A percentile compares a stretch with the other conserved stretches of the same genome.
Evolutionary conservation across 2,329 filamentous ascomycete genomes (phyloP).

Genomic region (Diaporthe aspalathi): DNA sequence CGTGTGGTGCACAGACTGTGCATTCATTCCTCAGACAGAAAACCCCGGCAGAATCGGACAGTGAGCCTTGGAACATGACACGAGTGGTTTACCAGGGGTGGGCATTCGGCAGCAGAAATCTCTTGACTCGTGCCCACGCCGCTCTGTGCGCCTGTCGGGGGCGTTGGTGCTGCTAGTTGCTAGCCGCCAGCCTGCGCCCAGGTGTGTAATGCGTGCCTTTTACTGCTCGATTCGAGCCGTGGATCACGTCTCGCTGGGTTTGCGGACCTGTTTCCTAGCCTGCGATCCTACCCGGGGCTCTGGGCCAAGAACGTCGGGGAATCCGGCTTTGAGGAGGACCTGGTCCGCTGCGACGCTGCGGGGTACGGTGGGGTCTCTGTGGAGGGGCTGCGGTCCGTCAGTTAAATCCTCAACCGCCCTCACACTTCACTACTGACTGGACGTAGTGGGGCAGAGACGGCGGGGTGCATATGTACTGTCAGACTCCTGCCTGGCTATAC

Average conservation of each 20-base stretch:
- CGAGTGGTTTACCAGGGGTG: not conserved
- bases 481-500: not conserved
- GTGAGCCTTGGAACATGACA: slow-evolving; percentile 6
- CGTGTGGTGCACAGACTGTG: too few species aligned
- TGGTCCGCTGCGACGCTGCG: not conserved
- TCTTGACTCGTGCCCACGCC: slow-evolving; percentile 6
- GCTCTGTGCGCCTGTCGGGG: not conserved
- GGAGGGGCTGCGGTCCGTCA: slow-evolving; percentile 15
- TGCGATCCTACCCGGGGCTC: slow-evolving; percentile 8
- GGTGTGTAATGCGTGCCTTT: not conserved
- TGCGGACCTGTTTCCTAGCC: slow-evolving; percentile 2
- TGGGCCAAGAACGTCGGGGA: slow-evolving; percentile 28
- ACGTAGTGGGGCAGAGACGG: not conserved
- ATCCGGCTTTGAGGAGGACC: slow-evolving; percentile 12
- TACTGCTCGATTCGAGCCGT: not conserved
- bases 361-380: slow-evolving; percentile 18
- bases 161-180: not conserved
- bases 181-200: too few species aligned
- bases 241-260: slow-evolving; percentile 3
- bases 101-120: not conserved
- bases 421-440: too few species aligned
- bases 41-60: not conserved
- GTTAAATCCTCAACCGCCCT: not conserved
- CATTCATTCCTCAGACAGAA: not conserved
- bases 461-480: not conserved